A percentile compares a stretch with the other conserved stretches of the same genome.
Evolutionary conservation across 495 filamentous ascomycete species (phyloP).

Genomic region (Staphylotrichum tortipilum): DNA sequence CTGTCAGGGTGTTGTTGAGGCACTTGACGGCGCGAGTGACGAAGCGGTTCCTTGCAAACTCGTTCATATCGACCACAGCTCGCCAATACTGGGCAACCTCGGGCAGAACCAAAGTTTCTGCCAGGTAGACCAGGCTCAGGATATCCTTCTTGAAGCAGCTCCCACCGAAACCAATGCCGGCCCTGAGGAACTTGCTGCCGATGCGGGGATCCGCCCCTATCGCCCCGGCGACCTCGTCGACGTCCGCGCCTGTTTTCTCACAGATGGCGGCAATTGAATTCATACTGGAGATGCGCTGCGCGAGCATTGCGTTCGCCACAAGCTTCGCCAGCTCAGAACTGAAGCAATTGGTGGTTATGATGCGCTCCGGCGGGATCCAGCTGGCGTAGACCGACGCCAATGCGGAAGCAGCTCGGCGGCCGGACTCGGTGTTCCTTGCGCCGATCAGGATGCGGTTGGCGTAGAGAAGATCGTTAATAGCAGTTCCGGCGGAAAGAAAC

Average conservation of each 20-base stretch:
- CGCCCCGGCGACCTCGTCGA: neutral
- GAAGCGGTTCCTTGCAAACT: neutral
- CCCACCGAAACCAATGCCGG: neutral
- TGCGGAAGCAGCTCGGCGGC: neutral
- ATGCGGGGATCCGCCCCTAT: neutral
- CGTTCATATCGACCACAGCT: neutral
- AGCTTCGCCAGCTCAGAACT: neutral
- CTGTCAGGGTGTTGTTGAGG: neutral
- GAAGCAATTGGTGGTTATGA: neutral
- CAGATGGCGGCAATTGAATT: neutral
- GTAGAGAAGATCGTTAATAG: neutral
- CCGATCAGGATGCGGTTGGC: slow-evolving; percentile 2
- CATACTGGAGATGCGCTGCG: slow-evolving; percentile 1
- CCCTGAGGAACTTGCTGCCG: slow-evolving; percentile 1
- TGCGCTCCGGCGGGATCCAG: neutral
- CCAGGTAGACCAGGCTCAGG: neutral
- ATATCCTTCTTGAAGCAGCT: slow-evolving; percentile 3
- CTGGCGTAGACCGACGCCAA: neutral
- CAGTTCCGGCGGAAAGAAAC: neutral
- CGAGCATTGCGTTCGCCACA: neutral
- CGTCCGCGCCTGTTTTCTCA: neutral
- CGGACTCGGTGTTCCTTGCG: neutral
- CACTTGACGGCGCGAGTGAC: neutral
- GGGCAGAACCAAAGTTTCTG: neutral
- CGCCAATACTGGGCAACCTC: neutral